phyloP scores from a whole-genome alignment of 2,329 filamentous ascomycete genomes.

The Fusarium guadeloupense region DNA sequence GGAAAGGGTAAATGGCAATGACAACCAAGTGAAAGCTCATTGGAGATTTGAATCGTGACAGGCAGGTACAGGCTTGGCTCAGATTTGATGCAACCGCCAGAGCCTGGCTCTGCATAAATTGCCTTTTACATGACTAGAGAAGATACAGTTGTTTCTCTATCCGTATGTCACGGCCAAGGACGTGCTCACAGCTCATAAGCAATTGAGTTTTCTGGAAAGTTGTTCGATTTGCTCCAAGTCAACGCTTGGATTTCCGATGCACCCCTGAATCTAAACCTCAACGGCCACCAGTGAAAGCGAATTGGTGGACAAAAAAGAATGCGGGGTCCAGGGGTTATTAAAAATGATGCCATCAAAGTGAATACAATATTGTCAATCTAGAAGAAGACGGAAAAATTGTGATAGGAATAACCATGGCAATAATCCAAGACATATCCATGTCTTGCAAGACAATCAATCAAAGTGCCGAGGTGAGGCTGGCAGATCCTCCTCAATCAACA shows the following conservation, averaged over 20 bases:
- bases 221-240: not conserved
- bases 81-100: slow-evolving; percentile 19
- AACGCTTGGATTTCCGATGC: not conserved
- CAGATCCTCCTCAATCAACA: not conserved
- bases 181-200: not conserved
- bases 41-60: slow-evolving; percentile 2
- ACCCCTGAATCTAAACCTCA: slow-evolving; percentile 30
- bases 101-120: no score
- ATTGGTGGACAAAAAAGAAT: slow-evolving; percentile 8
- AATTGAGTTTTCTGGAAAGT: not conserved
- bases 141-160: not conserved
- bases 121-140: not conserved
- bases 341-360: slow-evolving; percentile 5
- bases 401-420: no score
- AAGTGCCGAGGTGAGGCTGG: not conserved
- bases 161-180: not conserved
- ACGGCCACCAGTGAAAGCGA: slow-evolving; percentile 8
- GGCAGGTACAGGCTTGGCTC: slow-evolving; percentile 7
- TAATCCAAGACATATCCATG: not conserved
- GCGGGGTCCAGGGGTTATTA: slow-evolving; percentile 9
- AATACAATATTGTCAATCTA: not conserved
- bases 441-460: slow-evolving; percentile 8
- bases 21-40: slow-evolving; percentile 7
- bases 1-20: not conserved
- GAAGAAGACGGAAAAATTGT: no score